phyloP scores from a whole-genome alignment of 2,329 filamentous ascomycete species.

The Teratosphaeria epicoccoides region DNA sequence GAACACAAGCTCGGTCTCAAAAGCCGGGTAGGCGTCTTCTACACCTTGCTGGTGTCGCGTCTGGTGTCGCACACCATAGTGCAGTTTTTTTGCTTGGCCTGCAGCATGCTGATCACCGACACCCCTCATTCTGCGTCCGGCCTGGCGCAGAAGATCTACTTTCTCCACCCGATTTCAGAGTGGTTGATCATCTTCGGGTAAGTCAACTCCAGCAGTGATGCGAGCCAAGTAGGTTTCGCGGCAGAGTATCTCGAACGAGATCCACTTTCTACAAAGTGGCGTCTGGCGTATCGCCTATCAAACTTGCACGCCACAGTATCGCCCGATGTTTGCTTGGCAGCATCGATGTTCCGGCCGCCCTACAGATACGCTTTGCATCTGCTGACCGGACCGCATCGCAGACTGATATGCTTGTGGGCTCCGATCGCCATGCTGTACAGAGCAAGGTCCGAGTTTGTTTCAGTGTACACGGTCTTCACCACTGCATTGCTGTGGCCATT shows the following conservation, averaged over 20 bases:
- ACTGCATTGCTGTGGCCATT: constrained; percentile 9
- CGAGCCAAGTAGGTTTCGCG: neutral
- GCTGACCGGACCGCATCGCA: constrained; percentile 4
- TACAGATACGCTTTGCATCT: too few relatives aligned
- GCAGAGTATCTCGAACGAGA: neutral
- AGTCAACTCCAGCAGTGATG: neutral
- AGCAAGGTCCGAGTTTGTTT: constrained; percentile 12
- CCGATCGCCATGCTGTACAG: constrained; percentile 9
- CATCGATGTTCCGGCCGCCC: too few relatives aligned
- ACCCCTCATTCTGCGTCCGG: constrained; percentile 10
- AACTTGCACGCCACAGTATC: neutral
- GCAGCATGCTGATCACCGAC: constrained; percentile 9
- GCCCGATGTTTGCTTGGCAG: too few relatives aligned
- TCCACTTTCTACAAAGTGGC: neutral
- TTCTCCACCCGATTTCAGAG: constrained; percentile 8
- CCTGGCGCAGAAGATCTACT: constrained; percentile 11
- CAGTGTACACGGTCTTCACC: constrained; percentile 8
- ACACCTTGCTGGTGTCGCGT: constrained; percentile 5
- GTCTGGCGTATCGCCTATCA: neutral
- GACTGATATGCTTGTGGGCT: constrained; percentile 8
- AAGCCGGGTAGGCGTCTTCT: constrained; percentile 8
- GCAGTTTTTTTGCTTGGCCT: constrained; percentile 12
- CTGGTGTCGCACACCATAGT: constrained; percentile 10
- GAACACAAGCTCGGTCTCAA: constrained; percentile 7
- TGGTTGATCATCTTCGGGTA: constrained; percentile 12